phyloP scores from a whole-genome alignment of 441 rosid species.

The Eruca vesicaria region DNA sequence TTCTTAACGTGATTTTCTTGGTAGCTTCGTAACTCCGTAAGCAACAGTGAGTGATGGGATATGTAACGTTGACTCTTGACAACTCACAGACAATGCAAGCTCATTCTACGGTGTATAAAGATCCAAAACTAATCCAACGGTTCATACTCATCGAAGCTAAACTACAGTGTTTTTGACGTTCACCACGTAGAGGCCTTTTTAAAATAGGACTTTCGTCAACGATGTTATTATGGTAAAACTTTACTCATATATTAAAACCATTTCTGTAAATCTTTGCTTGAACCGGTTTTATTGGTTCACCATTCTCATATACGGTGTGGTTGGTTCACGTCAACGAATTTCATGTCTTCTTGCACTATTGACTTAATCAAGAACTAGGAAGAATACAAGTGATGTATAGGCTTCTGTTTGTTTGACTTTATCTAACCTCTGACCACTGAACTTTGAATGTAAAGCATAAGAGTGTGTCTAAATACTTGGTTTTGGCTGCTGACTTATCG shows the following conservation, averaged over 20 bases:
- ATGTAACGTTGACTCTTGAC: conserved; percentile 30
- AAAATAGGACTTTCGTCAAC: neutral
- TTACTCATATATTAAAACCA: neutral
- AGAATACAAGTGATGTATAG: neutral
- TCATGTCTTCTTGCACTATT: neutral
- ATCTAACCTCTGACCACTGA: neutral
- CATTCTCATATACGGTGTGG: neutral
- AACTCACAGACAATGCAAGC: neutral
- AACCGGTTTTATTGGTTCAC: neutral
- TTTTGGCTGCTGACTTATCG: neutral
- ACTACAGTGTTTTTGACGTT: neutral
- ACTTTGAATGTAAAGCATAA: neutral
- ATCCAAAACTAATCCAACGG: conserved; percentile 5
- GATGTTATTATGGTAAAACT: neutral
- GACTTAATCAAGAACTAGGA: neutral
- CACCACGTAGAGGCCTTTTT: neutral
- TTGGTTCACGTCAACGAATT: neutral
- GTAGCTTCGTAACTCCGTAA: conserved; percentile 29
- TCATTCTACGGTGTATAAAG: conserved; percentile 10
- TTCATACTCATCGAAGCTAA: neutral
- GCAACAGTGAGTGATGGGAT: neutral
- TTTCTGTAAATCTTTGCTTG: neutral
- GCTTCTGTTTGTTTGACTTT: neutral
- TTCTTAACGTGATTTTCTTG: neutral
- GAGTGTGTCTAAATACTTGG: neutral